A percentile compares a stretch with the other conserved stretches of the same genome.
Conservation (phyloP, 2,329 filamentous ascomycete genomes). For the Venturia carpophila region DNA sequence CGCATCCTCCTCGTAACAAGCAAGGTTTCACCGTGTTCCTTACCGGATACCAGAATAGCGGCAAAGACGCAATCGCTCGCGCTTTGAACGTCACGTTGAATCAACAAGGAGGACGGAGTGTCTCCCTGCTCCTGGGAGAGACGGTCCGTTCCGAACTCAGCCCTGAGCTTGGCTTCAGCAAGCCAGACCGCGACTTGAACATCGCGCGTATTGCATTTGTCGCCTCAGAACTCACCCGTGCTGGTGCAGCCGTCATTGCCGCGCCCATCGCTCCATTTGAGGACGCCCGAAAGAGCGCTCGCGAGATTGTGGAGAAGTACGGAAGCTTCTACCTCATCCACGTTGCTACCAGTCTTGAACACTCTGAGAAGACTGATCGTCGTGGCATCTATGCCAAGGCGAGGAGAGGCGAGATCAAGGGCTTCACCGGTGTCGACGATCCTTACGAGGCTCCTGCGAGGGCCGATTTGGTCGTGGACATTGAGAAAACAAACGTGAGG, state of each 20-base stretch:
- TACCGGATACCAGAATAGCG: slow-evolving; percentile 91
- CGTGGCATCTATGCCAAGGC: slow-evolving; percentile 81
- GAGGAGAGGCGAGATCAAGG: slow-evolving; percentile 84
- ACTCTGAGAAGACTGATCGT: slow-evolving; percentile 93
- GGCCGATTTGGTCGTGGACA: slow-evolving; percentile 76
- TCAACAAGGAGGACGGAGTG: slow-evolving; percentile 91
- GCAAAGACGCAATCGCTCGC: slow-evolving; percentile 93
- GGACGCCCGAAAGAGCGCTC: slow-evolving; percentile 64
- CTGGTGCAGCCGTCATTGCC: slow-evolving; percentile 90
- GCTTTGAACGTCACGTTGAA: slow-evolving; percentile 95
- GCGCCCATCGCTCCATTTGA: slow-evolving; percentile 95
- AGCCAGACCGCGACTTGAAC: slow-evolving; percentile 88
- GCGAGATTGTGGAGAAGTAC: slow-evolving; percentile 77
- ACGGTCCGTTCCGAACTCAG: slow-evolving; percentile 90
- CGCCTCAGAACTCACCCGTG: slow-evolving; percentile 84
- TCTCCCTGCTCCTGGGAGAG: slow-evolving; percentile 90
- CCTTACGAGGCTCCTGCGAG: slow-evolving; percentile 82
- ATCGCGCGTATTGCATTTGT: slow-evolving; percentile 95
- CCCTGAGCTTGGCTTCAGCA: slow-evolving; percentile 89
- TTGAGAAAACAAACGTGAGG: slow-evolving; percentile 78
- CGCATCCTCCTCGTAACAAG: slow-evolving; percentile 79
- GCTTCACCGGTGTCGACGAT: slow-evolving; percentile 96
- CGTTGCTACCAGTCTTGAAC: slow-evolving; percentile 84
- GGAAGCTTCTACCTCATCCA: slow-evolving; percentile 94
- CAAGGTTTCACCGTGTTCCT: slow-evolving; percentile 99